Evolutionary conservation across 805 yeast genomes (phyloP).

Genomic region (Nakazawaea ambrosiae): DNA sequence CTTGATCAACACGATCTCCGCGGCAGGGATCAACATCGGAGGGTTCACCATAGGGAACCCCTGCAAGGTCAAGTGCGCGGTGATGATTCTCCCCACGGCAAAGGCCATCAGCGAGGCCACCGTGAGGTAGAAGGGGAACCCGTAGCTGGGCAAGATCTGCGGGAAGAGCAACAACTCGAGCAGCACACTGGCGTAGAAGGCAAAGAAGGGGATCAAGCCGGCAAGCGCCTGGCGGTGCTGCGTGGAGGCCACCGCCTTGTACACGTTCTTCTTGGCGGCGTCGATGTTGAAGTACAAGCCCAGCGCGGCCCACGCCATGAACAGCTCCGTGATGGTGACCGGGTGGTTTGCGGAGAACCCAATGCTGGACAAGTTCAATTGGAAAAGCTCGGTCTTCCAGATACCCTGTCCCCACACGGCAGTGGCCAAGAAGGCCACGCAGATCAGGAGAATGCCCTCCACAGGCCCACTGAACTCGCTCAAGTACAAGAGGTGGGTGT

Average conservation of each 20-base stretch:
- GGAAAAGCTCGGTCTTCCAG: conserved; percentile 48
- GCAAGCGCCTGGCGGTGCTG: conserved; percentile 29
- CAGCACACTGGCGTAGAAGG: conserved; percentile 42
- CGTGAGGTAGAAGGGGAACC: conserved; percentile 55
- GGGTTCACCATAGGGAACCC: conserved; percentile 67
- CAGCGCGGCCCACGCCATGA: conserved; percentile 43
- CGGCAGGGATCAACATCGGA: conserved; percentile 59
- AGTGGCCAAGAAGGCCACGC: conserved; percentile 48
- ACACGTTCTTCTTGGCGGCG: conserved; percentile 60
- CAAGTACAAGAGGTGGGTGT: conserved; percentile 75
- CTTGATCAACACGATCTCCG: conserved; percentile 34
- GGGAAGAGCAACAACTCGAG: conserved; percentile 45
- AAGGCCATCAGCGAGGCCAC: conserved; percentile 76
- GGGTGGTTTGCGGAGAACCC: conserved; percentile 19
- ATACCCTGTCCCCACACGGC: conserved; percentile 63
- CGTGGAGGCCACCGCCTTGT: conserved; percentile 23
- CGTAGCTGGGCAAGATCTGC: conserved; percentile 34
- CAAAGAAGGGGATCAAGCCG: conserved; percentile 65
- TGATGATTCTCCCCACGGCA: conserved; percentile 84
- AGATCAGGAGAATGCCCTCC: conserved; percentile 75
- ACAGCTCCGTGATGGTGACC: conserved; percentile 35
- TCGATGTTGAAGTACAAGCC: conserved; percentile 58
- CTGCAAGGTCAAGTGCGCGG: conserved; percentile 79
- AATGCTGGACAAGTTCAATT: conserved; percentile 29
- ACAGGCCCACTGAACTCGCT: conserved; percentile 90